Evolutionary conservation across 768 basidiomycete genomes (phyloP).

Genomic region (Dentipellis sp.): DNA sequence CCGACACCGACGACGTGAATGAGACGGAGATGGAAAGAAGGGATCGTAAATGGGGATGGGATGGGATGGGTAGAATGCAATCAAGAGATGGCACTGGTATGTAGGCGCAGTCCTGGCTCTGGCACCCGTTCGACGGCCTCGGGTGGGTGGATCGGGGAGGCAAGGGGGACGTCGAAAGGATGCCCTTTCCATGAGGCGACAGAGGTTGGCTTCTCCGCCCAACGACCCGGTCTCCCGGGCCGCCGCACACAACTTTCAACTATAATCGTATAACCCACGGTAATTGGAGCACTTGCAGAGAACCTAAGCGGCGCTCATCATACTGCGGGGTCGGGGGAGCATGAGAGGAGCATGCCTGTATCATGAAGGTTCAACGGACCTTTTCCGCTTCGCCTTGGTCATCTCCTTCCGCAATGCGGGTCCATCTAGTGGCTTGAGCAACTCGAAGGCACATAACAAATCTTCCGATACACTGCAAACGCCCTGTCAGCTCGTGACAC

Average conservation of each 20-base stretch:
- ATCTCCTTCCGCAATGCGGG: constrained; percentile 95
- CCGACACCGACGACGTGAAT: not conserved
- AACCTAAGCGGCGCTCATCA: constrained; percentile 14
- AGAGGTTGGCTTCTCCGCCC: not conserved
- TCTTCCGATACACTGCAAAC: constrained; percentile 83
- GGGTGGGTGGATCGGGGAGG: not conserved
- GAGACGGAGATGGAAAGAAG: not conserved
- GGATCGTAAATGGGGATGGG: not conserved
- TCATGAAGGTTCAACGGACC: constrained; percentile 33
- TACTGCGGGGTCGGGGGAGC: constrained; percentile 7
- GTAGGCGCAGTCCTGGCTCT: not conserved
- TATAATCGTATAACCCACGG: constrained; percentile 13
- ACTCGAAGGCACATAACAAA: constrained; percentile 92
- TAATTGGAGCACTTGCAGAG: not conserved
- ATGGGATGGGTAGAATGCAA: not conserved
- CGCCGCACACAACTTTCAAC: not conserved
- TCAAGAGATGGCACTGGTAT: constrained; percentile 7
- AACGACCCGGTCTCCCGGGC: not conserved
- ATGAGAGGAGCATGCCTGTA: not conserved
- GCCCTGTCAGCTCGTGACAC: not conserved
- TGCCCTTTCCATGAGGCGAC: not conserved
- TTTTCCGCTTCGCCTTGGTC: constrained; percentile 98
- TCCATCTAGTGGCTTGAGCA: constrained; percentile 92
- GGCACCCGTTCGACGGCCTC: not conserved
- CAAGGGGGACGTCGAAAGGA: not conserved